Conservation (phyloP, 345 rosid species). For the Excoecaria agallocha region DNA sequence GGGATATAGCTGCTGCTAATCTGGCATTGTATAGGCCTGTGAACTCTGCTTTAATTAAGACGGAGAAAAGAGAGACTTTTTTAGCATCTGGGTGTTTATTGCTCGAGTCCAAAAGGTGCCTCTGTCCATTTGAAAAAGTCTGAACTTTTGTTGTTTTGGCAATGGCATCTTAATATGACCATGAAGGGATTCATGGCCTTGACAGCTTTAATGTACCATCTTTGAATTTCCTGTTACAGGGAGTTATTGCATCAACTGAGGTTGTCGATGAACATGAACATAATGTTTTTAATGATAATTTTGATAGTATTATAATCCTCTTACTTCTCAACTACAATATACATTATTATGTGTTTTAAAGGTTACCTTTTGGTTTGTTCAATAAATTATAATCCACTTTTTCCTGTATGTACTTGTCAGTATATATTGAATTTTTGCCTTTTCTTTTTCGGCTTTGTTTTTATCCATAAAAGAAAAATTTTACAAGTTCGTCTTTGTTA, state of each 20-base stretch:
- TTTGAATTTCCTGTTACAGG: slow-evolving; percentile 38
- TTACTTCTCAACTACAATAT: slow-evolving; percentile 8
- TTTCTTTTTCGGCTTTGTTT: slow-evolving; percentile 15
- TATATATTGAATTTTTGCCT: slow-evolving; percentile 15
- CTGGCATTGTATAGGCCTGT: slow-evolving; percentile 35
- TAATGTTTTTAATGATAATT: not conserved
- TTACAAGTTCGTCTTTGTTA: not conserved
- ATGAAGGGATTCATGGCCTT: slow-evolving; percentile 42
- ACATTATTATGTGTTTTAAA: slow-evolving; percentile 3
- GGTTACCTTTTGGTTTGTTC: slow-evolving; percentile 8
- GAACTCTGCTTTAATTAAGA: slow-evolving; percentile 2
- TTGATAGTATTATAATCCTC: not conserved
- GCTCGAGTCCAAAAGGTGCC: slow-evolving; percentile 28
- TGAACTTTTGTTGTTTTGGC: slow-evolving; percentile 23
- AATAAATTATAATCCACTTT: slow-evolving; percentile 13
- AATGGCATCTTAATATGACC: slow-evolving; percentile 31
- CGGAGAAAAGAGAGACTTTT: not conserved
- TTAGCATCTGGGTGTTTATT: slow-evolving; percentile 29
- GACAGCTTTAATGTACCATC: slow-evolving; percentile 41
- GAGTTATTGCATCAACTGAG: slow-evolving; percentile 3
- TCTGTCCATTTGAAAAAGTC: slow-evolving; percentile 20
- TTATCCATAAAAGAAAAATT: not conserved
- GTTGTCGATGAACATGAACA: slow-evolving; percentile 8
- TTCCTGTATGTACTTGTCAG: slow-evolving; percentile 16
- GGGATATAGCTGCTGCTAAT: slow-evolving; percentile 16